A percentile compares a stretch with the other conserved stretches of the same genome.
These are phyloP conservation scores for Pyricularia pennisetigena DNA, from an alignment of 2,329 filamentous ascomycete genomes.

Conservation along the genomic window DNA sequence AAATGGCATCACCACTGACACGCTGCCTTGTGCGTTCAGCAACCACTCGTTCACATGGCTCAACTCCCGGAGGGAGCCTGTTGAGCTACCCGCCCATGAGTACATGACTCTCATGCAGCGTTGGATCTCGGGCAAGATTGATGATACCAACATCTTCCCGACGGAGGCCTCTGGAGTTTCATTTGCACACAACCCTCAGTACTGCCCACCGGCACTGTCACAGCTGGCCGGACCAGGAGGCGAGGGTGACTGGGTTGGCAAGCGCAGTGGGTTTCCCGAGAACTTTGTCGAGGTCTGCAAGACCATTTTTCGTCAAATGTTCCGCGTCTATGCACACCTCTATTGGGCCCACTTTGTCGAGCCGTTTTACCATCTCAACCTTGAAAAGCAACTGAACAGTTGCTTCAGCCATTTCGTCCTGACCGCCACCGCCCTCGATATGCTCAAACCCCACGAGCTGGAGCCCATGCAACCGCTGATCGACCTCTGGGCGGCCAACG, in stretches of 20 bases:
- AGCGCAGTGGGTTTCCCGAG: slow-evolving; percentile 83
- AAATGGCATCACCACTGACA: slow-evolving; percentile 43
- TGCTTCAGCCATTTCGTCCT: slow-evolving; percentile 81
- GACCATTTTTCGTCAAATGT: slow-evolving; percentile 95
- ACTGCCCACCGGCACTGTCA: slow-evolving; percentile 49
- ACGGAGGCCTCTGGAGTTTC: slow-evolving; percentile 68
- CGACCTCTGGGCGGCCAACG: slow-evolving; percentile 83
- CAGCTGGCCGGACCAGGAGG: slow-evolving; percentile 42
- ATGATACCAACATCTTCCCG: slow-evolving; percentile 82
- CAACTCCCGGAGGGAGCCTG: slow-evolving; percentile 75
- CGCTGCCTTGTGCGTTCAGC: slow-evolving; percentile 50
- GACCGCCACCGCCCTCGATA: slow-evolving; percentile 69
- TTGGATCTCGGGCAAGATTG: slow-evolving; percentile 94
- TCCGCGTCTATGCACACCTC: slow-evolving; percentile 93
- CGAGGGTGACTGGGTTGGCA: slow-evolving; percentile 66
- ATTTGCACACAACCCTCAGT: slow-evolving; percentile 50
- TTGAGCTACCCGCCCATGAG: slow-evolving; percentile 84
- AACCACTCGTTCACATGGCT: slow-evolving; percentile 97
- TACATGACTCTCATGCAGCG: slow-evolving; percentile 95
- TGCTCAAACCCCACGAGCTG: slow-evolving; percentile 81
- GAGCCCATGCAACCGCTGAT: slow-evolving; percentile 95
- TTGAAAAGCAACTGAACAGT: slow-evolving; percentile 75
- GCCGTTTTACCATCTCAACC: slow-evolving; percentile 67
- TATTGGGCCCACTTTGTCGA: slow-evolving; percentile 94
- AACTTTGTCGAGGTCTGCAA: slow-evolving; percentile 87